Conservation (phyloP, 2,329 filamentous ascomycete genomes). For the Nothomitra cinnamomea region DNA sequence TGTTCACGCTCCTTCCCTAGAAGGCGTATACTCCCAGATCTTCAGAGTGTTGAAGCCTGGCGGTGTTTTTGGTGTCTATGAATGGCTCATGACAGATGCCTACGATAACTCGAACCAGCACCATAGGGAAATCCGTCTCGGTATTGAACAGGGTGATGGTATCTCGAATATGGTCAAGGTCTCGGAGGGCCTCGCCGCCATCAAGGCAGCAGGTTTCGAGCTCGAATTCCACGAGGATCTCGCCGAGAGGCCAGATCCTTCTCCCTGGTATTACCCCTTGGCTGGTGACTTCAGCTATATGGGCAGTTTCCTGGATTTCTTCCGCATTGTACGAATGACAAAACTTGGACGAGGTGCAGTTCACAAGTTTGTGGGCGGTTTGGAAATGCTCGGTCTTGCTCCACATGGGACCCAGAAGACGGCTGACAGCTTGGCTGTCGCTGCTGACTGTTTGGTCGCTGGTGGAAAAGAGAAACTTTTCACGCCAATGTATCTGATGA, state of each 20-base stretch:
- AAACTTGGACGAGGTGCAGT: constrained; percentile 58
- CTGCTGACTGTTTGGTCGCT: constrained; percentile 71
- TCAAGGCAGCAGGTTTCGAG: constrained; percentile 76
- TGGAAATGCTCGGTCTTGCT: constrained; percentile 61
- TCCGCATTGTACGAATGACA: constrained; percentile 80
- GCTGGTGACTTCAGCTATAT: constrained; percentile 74
- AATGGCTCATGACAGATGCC: constrained; percentile 95
- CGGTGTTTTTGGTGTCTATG: constrained; percentile 90
- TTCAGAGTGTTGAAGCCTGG: constrained; percentile 92
- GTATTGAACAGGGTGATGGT: constrained; percentile 88
- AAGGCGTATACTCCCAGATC: constrained; percentile 88
- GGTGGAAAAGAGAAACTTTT: constrained; percentile 84
- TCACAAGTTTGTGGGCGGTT: constrained; percentile 57
- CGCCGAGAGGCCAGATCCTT: constrained; percentile 53
- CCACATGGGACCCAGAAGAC: constrained; percentile 83
- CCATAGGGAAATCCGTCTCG: constrained; percentile 80
- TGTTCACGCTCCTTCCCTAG: constrained; percentile 77
- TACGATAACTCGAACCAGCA: constrained; percentile 80
- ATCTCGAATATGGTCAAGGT: constrained; percentile 96
- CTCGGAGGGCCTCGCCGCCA: constrained; percentile 62
- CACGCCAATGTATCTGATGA: constrained; percentile 97
- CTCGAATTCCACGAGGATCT: constrained; percentile 74
- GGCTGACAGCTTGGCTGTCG: constrained; percentile 70
- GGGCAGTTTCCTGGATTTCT: constrained; percentile 59
- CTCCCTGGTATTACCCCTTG: constrained; percentile 90